Base-by-base conservation (phyloP, 345 rosid genomes). In the Sisymbrium irio region DNA sequence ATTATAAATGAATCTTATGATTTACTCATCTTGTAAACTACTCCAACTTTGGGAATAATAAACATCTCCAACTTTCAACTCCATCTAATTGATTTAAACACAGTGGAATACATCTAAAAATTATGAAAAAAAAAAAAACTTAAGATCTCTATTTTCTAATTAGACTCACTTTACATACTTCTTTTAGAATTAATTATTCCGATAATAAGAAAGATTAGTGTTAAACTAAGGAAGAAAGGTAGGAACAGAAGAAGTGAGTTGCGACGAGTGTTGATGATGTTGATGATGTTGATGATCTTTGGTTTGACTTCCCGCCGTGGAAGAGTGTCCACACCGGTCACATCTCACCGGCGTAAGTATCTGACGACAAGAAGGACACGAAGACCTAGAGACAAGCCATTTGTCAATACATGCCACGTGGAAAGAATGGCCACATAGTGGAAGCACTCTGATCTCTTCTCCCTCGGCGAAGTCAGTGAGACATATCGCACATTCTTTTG, bases 361-460 rank as follows among this genome's bases (percentile, higher is more conserved):
- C 76, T 82, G 90, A 5, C 90, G 92, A 80, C 95, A 89, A 3
- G 89, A 88, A 9, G 94, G 94, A 40, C 94, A 86, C 0, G 89
- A 83, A 0, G 91, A 85, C 69, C 84, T 83, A 3, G 88, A 78
- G 4, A 80, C 76, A 0, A 89, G 81, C 94, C 94, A 89, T 58
- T 75, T 82, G 82, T 89, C 91, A 6, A 89, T 80, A 72, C 94
- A 89, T 19, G 36, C 71, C 54, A 86, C 81, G 63, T 88, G 91
- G 69, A 88, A 88, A 0, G 73, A 83, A 28, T 88, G 94, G 0
- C 88, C 83, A 55, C 94, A 88, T 30, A 73, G 85, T 2, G 89
- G 91, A 76, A 89, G 61, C 25, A 87, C 80, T 28, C 91, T 78
- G 37, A 89, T 73, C 36, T 83, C 88, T 27, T 85, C 88, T 0